phyloP scores from a whole-genome alignment of 1,284 basidiomycete species.

The Pulveroboletus sp. region DNA sequence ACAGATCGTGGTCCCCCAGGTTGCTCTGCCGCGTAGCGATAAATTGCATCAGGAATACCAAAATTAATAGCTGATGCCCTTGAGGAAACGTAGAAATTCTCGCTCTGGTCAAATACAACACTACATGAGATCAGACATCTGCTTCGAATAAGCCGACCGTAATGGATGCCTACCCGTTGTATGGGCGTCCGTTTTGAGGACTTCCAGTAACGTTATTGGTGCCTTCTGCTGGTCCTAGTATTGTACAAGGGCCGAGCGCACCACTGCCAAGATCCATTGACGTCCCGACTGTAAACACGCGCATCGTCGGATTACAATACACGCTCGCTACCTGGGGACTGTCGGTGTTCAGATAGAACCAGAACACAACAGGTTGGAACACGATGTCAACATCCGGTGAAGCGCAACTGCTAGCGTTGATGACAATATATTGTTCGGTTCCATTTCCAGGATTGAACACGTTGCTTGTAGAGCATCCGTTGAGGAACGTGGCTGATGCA shows the following conservation, averaged over 20 bases:
- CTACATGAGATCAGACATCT: conserved; percentile 31
- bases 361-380: conserved; percentile 63
- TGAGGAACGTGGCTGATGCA: conserved; percentile 44
- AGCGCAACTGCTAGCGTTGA: conserved; percentile 42
- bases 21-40: conserved; percentile 46
- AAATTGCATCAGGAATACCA: conserved; percentile 57
- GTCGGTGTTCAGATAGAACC: conserved; percentile 48
- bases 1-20: conserved; percentile 42
- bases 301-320: conserved; percentile 56
- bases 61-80: conserved; percentile 48
- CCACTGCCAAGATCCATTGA: conserved; percentile 46
- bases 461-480: conserved; percentile 45
- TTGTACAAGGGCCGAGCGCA: conserved; percentile 41
- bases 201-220: conserved; percentile 54
- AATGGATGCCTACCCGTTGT: conserved; percentile 51
- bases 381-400: conserved; percentile 35
- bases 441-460: conserved; percentile 43
- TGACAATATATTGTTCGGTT: conserved; percentile 50
- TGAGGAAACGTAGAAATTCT: conserved; percentile 48
- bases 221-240: conserved; percentile 30
- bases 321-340: conserved; percentile 47
- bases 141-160: background rate
- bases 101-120: conserved; percentile 45
- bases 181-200: conserved; percentile 46
- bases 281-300: conserved; percentile 45